These are phyloP conservation scores for Aspergillus tubingensis DNA, from an alignment of 2,329 filamentous ascomycete genomes.

Conservation along the genomic window DNA sequence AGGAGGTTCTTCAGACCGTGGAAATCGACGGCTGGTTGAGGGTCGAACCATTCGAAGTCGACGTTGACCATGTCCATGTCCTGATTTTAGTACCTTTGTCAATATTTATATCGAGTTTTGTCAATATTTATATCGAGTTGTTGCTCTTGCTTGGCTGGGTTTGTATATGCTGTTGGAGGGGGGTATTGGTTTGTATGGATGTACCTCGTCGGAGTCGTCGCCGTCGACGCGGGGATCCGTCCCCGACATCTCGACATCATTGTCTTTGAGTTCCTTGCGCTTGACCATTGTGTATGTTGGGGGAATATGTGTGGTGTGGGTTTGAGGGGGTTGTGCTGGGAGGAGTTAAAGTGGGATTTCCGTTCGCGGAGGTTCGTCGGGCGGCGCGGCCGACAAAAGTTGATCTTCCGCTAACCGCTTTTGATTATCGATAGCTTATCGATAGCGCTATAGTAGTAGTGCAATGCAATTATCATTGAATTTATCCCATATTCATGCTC, in stretches of 20 bases:
- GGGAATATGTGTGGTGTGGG: background rate
- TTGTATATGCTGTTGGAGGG: background rate
- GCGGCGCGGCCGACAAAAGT: slow-evolving; percentile 1
- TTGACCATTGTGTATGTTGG: slow-evolving; percentile 50
- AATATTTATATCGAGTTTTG: background rate
- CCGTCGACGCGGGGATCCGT: slow-evolving; percentile 42
- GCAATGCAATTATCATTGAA: slow-evolving; percentile 24
- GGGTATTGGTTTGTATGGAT: background rate
- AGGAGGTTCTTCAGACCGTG: slow-evolving; percentile 89
- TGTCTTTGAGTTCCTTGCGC: slow-evolving; percentile 52
- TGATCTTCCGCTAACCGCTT: slow-evolving; percentile 6
- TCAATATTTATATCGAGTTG: background rate
- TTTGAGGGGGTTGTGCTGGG: background rate
- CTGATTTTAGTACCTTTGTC: slow-evolving; percentile 34
- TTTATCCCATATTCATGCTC: no score
- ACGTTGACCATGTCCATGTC: slow-evolving; percentile 91
- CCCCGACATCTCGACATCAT: slow-evolving; percentile 47
- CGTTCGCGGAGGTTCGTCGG: slow-evolving; percentile 3
- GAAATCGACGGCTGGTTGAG: slow-evolving; percentile 84
- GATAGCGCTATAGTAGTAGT: background rate
- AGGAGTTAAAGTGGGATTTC: background rate
- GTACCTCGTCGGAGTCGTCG: slow-evolving; percentile 46
- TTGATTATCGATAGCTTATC: slow-evolving; percentile 7
- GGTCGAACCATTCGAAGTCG: slow-evolving; percentile 99
- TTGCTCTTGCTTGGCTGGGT: no score